phyloP scores from a whole-genome alignment of 495 filamentous ascomycete genomes.

The Daldinia childiae region DNA sequence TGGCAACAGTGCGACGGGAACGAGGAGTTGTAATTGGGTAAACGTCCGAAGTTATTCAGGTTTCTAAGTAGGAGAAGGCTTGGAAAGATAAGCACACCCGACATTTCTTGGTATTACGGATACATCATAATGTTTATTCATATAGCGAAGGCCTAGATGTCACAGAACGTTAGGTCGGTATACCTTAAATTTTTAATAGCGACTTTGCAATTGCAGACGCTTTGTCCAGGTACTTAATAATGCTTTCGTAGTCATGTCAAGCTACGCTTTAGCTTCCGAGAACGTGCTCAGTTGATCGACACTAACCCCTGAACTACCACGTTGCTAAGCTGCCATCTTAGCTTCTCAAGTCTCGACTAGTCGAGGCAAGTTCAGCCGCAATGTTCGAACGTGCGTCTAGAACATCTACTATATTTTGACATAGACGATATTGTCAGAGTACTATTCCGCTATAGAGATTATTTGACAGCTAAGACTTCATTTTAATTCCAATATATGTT shows the following conservation, averaged over 20 bases:
- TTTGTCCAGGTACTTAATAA: neutral
- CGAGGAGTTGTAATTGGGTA: conserved; percentile 51
- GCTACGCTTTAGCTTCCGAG: too few relatives aligned
- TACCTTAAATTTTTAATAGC: neutral
- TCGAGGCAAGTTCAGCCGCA: neutral
- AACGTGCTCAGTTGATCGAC: neutral
- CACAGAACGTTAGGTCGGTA: neutral
- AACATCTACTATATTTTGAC: neutral
- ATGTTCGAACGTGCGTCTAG: conserved; percentile 1
- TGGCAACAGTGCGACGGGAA: conserved; percentile 76
- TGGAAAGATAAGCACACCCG: neutral
- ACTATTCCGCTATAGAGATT: too few relatives aligned
- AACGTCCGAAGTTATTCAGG: neutral
- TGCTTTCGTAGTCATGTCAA: too few relatives aligned
- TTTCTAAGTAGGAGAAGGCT: neutral
- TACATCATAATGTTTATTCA: neutral
- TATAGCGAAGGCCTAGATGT: neutral
- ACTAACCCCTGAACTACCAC: conserved; percentile 31
- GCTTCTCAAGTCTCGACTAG: neutral
- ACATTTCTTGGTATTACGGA: neutral
- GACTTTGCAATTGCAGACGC: neutral
- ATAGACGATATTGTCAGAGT: neutral
- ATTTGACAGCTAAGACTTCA: too few relatives aligned
- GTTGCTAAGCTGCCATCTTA: conserved; percentile 13
- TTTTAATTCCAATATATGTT: too few relatives aligned